Percentiles rank a stretch among this genome's conserved stretches.
phyloP scores from a whole-genome alignment of 2,329 filamentous ascomycete genomes.

The Paradendryphiella salina region DNA sequence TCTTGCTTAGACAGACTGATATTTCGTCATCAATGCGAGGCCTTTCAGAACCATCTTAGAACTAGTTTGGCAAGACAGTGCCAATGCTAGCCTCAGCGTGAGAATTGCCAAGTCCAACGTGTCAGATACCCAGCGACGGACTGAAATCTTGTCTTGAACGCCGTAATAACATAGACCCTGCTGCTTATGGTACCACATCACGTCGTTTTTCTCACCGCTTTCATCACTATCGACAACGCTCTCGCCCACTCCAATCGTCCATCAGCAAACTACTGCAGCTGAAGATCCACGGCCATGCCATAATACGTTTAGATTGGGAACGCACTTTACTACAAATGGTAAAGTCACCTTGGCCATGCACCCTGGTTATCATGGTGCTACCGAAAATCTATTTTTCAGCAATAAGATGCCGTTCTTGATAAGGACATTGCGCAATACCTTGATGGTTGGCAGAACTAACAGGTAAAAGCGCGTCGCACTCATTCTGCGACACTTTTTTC shows the following conservation, averaged over 20 bases:
- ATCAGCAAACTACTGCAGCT: conserved; percentile 20
- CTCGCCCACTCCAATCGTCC: conserved; percentile 13
- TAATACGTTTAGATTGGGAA: conserved; percentile 1
- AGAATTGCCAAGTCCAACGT: background rate
- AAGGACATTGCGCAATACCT: conserved; percentile 17
- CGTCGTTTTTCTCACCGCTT: conserved; percentile 13
- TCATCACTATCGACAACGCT: conserved; percentile 16
- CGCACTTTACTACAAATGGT: conserved; percentile 5
- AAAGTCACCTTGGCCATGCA: conserved; percentile 20
- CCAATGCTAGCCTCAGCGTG: background rate
- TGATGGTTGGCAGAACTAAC: conserved; percentile 17
- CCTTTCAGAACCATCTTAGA: background rate
- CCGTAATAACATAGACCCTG: background rate
- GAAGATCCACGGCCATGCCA: conserved; percentile 8
- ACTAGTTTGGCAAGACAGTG: background rate
- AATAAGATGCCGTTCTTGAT: conserved; percentile 12
- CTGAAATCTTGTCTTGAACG: background rate
- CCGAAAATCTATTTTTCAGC: conserved; percentile 19
- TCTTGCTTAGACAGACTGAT: background rate
- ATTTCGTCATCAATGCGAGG: background rate
- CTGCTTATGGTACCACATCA: background rate
- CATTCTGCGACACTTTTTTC: background rate
- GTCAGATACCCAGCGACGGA: background rate
- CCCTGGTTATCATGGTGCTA: conserved; percentile 25
- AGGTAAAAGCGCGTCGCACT: conserved; percentile 13